These are phyloP conservation scores for Penicillium sp. DNA, from an alignment of 2,329 filamentous ascomycete species.

Conservation along the genomic window DNA sequence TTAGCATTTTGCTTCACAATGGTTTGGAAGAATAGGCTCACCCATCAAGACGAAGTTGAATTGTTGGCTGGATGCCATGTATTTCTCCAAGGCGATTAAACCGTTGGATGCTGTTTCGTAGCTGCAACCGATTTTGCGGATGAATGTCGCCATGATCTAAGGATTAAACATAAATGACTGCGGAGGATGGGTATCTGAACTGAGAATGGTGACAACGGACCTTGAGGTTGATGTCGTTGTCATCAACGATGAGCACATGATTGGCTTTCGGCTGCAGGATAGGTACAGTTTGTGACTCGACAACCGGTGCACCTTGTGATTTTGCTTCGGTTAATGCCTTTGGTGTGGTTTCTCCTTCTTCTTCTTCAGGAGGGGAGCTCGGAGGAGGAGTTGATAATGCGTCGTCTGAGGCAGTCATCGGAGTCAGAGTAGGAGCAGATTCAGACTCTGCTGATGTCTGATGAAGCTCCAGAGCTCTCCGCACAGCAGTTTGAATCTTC, in stretches of 20 bases:
- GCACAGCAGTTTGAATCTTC: slow-evolving; percentile 23
- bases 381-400: neutral
- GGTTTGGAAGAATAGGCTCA: slow-evolving; percentile 5
- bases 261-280: neutral
- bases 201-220: slow-evolving; percentile 4
- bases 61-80: slow-evolving; percentile 24
- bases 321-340: neutral
- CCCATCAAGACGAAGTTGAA: slow-evolving; percentile 40
- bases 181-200: neutral
- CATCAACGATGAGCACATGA: slow-evolving; percentile 42
- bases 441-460: neutral
- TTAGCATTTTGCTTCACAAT: neutral
- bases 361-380: neutral
- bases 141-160: slow-evolving; percentile 38
- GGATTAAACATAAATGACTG: neutral
- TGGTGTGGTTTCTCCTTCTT: neutral
- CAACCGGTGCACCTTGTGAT: neutral
- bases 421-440: neutral
- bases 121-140: slow-evolving; percentile 36
- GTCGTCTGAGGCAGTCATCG: neutral
- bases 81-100: slow-evolving; percentile 38
- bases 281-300: slow-evolving; percentile 1
- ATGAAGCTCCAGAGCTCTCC: slow-evolving; percentile 7
- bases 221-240: slow-evolving; percentile 44
- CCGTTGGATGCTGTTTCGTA: slow-evolving; percentile 42